Percentiles rank a stretch among this genome's conserved stretches.
Conservation (phyloP, 768 basidiomycete genomes). For the Psilocybe tampanensis region DNA sequence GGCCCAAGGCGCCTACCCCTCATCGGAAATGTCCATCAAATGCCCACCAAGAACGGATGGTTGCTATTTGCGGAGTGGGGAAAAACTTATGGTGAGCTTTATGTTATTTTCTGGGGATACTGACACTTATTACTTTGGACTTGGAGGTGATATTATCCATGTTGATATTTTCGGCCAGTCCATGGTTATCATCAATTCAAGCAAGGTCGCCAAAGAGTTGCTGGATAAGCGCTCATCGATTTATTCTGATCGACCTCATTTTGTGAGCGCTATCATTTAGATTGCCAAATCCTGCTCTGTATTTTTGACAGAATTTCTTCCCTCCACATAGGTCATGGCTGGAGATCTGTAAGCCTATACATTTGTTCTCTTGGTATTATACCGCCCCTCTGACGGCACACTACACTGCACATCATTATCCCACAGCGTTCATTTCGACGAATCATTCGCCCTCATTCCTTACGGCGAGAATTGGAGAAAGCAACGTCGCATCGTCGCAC, state of each 20-base stretch:
- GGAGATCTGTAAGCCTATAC: constrained; percentile 12
- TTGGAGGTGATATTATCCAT: constrained; percentile 16
- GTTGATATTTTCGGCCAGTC: constrained; percentile 17
- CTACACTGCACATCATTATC: not conserved
- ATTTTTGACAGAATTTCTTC: not conserved
- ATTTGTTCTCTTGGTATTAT: not conserved
- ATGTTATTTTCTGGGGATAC: not conserved
- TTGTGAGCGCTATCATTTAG: constrained; percentile 3
- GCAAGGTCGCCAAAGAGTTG: constrained; percentile 19
- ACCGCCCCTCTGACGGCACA: not conserved
- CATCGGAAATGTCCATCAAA: constrained; percentile 17
- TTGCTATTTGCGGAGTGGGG: constrained; percentile 12
- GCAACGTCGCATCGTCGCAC: constrained; percentile 27
- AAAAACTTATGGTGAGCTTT: constrained; percentile 12
- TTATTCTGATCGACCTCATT: constrained; percentile 21
- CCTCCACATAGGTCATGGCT: constrained; percentile 62
- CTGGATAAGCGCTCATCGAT: constrained; percentile 20
- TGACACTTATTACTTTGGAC: too few species aligned
- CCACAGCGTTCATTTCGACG: constrained; percentile 33
- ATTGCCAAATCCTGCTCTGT: too few species aligned
- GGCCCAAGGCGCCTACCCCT: constrained; percentile 16
- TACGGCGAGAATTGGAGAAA: constrained; percentile 37
- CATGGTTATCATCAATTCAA: constrained; percentile 18
- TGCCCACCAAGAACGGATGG: constrained; percentile 14
- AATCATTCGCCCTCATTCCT: constrained; percentile 39